Evolutionary conservation across 805 yeast genomes (phyloP).

Genomic region (Cyberlindnera subsufficiens): DNA sequence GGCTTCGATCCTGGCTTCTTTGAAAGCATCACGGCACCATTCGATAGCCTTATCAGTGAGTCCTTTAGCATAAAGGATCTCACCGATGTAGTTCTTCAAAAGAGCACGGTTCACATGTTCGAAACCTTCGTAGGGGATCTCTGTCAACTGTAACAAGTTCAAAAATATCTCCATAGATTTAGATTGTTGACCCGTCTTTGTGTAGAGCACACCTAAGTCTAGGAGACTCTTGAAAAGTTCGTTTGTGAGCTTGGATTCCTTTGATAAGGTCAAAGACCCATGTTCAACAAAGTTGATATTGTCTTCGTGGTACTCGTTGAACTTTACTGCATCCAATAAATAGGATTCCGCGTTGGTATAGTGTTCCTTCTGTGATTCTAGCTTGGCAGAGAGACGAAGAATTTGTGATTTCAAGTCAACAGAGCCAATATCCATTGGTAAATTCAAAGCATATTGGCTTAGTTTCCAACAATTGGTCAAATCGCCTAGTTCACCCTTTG

Average conservation of each 20-base stretch:
- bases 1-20: constrained; percentile 26
- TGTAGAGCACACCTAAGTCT: constrained; percentile 21
- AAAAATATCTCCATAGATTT: constrained; percentile 30
- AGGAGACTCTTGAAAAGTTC: constrained; percentile 21
- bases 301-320: constrained; percentile 17
- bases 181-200: constrained; percentile 12
- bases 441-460: constrained; percentile 25
- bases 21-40: constrained; percentile 34
- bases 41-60: constrained; percentile 30
- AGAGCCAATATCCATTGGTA: constrained; percentile 26
- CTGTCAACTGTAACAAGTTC: constrained; percentile 19
- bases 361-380: constrained; percentile 18
- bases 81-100: constrained; percentile 36
- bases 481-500: constrained; percentile 25
- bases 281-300: constrained; percentile 11
- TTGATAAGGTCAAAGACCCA: constrained; percentile 15
- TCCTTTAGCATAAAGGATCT: constrained; percentile 33
- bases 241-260: constrained; percentile 11
- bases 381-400: constrained; percentile 31
- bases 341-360: constrained; percentile 23
- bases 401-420: constrained; percentile 21
- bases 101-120: constrained; percentile 23
- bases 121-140: neutral
- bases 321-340: constrained; percentile 25
- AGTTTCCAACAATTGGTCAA: constrained; percentile 21